Conservation (phyloP, 2,329 filamentous ascomycete genomes). For the Aspergillus niger region DNA sequence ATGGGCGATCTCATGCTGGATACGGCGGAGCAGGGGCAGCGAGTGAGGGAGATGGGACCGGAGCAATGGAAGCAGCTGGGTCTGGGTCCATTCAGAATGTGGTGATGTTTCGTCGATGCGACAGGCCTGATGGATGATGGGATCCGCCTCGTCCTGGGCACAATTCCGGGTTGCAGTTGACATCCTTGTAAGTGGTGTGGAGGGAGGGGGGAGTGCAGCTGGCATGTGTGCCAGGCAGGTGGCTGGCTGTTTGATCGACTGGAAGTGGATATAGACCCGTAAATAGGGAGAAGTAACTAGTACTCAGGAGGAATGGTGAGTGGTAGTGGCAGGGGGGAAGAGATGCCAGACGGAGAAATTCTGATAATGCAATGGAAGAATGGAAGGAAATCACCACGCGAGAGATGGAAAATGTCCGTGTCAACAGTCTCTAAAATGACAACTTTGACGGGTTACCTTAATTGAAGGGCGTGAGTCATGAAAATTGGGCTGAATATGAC, state of each 20-base stretch:
- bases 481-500: neutral
- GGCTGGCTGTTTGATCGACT: neutral
- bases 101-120: neutral
- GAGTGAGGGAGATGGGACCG: constrained; percentile 41
- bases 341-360: no score
- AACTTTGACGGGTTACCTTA: neutral
- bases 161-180: neutral
- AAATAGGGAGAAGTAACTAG: neutral
- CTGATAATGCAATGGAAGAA: no score
- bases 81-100: constrained; percentile 3
- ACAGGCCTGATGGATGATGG: neutral
- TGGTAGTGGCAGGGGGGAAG: no score
- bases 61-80: constrained; percentile 30
- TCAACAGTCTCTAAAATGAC: neutral
- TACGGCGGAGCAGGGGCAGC: constrained; percentile 39
- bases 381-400: neutral
- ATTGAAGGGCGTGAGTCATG: neutral
- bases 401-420: neutral
- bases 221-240: neutral
- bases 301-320: no score
- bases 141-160: neutral
- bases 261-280: neutral
- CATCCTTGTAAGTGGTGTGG: no score
- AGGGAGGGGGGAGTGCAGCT: no score
- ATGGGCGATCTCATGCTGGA: constrained; percentile 40